These are phyloP conservation scores for Colletotrichum karsti DNA, from an alignment of 2,329 filamentous ascomycete species.

Conservation along the genomic window DNA sequence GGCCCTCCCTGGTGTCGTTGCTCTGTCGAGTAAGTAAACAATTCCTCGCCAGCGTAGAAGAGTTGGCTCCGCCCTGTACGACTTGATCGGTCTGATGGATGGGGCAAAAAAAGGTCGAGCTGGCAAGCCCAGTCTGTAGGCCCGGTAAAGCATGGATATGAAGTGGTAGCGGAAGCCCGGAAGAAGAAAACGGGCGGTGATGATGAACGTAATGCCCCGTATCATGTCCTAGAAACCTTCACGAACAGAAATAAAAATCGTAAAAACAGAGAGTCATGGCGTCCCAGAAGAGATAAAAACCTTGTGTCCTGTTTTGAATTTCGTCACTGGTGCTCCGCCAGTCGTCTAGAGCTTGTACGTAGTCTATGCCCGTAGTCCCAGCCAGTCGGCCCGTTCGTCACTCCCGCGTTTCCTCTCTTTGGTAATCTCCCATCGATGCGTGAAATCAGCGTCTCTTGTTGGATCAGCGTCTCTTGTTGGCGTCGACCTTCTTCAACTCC, in stretches of 20 bases:
- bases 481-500: slow-evolving; percentile 93
- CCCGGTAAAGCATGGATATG: slow-evolving; percentile 2
- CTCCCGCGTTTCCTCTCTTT: not conserved
- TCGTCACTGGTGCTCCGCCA: slow-evolving; percentile 21
- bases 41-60: slow-evolving; percentile 4
- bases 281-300: not conserved
- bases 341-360: slow-evolving; percentile 14
- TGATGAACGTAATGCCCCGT: slow-evolving; percentile 28
- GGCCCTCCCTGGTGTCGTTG: slow-evolving; percentile 91
- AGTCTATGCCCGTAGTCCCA: slow-evolving; percentile 19
- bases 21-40: slow-evolving; percentile 81
- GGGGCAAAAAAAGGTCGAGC: slow-evolving; percentile 39
- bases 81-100: slow-evolving; percentile 39
- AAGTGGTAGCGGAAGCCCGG: slow-evolving; percentile 1
- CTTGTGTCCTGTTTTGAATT: slow-evolving; percentile 3
- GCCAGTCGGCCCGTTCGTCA: slow-evolving; percentile 5
- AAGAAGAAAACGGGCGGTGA: not conserved
- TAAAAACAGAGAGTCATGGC: not conserved
- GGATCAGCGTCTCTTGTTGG: slow-evolving; percentile 69
- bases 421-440: not conserved
- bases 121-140: slow-evolving; percentile 46
- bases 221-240: slow-evolving; percentile 19
- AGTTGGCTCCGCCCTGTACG: not conserved
- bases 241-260: slow-evolving; percentile 12
- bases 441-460: slow-evolving; percentile 67